Conservation (phyloP, 2,329 filamentous ascomycete genomes). For the Hypomyces perniciosus region DNA sequence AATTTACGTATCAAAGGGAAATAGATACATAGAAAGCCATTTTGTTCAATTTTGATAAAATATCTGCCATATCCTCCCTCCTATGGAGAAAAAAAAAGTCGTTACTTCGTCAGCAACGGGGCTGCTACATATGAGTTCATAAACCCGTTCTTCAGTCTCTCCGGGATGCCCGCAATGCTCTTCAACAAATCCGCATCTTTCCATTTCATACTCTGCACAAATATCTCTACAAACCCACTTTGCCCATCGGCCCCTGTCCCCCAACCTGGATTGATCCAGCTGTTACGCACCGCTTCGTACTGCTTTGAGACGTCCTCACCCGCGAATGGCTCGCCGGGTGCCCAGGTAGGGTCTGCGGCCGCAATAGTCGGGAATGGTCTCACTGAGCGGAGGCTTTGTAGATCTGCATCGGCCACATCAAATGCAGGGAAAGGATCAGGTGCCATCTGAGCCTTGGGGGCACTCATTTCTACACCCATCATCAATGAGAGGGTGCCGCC, state of each 20-base stretch:
- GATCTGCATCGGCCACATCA: conserved; percentile 3
- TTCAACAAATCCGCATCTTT: neutral
- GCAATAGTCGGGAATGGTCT: neutral
- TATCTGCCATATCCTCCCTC: no score
- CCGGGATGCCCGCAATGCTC: conserved; percentile 4
- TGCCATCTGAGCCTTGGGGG: neutral
- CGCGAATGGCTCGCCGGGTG: neutral
- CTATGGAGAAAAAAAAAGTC: neutral
- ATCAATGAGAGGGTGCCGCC: neutral
- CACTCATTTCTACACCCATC: conserved; percentile 6
- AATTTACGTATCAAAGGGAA: neutral
- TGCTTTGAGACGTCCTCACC: neutral
- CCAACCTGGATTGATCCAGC: neutral
- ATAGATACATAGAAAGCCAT: neutral
- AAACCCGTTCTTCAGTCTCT: neutral
- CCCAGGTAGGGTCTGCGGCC: neutral
- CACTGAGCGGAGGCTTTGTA: neutral
- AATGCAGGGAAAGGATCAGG: conserved; percentile 4
- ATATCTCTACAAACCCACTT: neutral
- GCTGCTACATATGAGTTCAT: conserved; percentile 6
- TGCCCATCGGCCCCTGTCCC: neutral
- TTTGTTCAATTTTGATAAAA: no score
- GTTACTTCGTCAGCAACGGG: conserved; percentile 4
- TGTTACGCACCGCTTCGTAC: neutral
- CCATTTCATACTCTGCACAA: neutral